Percentiles rank a stretch among this genome's conserved stretches.
Conservation (phyloP, 2,329 filamentous ascomycete species). For the Erysiphe pulchra region DNA sequence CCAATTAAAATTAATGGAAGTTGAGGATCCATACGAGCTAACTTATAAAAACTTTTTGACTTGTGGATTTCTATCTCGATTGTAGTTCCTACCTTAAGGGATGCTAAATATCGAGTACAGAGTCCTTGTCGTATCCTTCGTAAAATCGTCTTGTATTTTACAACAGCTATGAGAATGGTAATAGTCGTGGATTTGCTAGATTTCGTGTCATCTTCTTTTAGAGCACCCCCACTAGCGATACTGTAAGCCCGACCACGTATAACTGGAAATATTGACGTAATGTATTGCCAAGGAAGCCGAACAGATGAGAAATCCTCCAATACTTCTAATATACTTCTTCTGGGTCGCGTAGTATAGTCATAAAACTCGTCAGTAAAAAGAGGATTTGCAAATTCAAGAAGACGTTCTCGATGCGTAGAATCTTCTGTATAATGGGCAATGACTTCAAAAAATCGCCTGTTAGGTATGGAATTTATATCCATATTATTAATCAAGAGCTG, state of each 20-base stretch:
- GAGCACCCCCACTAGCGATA: slow-evolving; percentile 47
- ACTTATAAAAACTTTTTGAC: slow-evolving; percentile 13
- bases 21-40: slow-evolving; percentile 17
- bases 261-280: slow-evolving; percentile 48
- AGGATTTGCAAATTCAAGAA: slow-evolving; percentile 60
- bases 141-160: slow-evolving; percentile 75
- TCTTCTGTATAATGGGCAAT: slow-evolving; percentile 54
- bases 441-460: slow-evolving; percentile 59
- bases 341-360: slow-evolving; percentile 80
- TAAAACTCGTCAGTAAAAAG: slow-evolving; percentile 74
- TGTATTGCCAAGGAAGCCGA: slow-evolving; percentile 49
- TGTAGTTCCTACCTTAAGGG: slow-evolving; percentile 9
- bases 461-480: slow-evolving; percentile 74
- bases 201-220: slow-evolving; percentile 5
- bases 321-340: slow-evolving; percentile 76
- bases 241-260: slow-evolving; percentile 86
- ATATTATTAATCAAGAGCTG: slow-evolving; percentile 57
- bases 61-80: background rate
- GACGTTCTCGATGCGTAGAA: slow-evolving; percentile 48
- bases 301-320: slow-evolving; percentile 74
- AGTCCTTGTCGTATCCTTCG: slow-evolving; percentile 65
- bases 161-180: slow-evolving; percentile 61
- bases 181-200: slow-evolving; percentile 20
- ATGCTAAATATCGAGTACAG: slow-evolving; percentile 64
- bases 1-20: slow-evolving; percentile 47